Evolutionary conservation across 495 filamentous ascomycete species (phyloP).

Genomic region (Cryomyces antarcticus): DNA sequence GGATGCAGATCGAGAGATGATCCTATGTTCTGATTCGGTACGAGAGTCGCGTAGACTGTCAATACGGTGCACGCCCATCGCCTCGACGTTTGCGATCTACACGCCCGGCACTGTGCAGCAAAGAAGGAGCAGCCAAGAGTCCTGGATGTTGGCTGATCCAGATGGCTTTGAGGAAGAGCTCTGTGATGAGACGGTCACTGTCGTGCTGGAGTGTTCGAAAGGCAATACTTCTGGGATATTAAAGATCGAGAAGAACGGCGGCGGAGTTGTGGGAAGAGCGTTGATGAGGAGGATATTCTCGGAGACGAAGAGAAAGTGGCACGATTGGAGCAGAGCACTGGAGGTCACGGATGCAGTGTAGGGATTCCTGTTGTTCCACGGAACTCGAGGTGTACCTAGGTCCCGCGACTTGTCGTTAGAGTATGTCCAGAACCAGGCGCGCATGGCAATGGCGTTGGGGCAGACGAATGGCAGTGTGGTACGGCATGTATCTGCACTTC

Average conservation of each 20-base stretch:
- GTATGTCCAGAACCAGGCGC: not conserved
- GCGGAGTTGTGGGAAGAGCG: constrained; percentile 34
- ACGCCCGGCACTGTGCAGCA: constrained; percentile 24
- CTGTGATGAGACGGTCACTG: constrained; percentile 49
- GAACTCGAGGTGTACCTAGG: not conserved
- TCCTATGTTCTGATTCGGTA: constrained; percentile 47
- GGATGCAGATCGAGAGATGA: constrained; percentile 60
- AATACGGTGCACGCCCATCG: constrained; percentile 41
- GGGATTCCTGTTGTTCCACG: not conserved
- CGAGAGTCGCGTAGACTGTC: constrained; percentile 28
- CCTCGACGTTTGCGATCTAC: constrained; percentile 53
- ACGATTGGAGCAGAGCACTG: constrained; percentile 28
- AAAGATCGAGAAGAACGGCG: constrained; percentile 66
- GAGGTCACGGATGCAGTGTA: constrained; percentile 6
- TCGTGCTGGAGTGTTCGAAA: constrained; percentile 45
- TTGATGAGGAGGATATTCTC: constrained; percentile 33
- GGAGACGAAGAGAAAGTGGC: constrained; percentile 33
- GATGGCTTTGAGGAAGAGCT: constrained; percentile 77
- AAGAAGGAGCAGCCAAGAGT: constrained; percentile 21
- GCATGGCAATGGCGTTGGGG: constrained; percentile 22
- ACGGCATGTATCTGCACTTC: constrained; percentile 20
- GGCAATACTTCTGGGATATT: constrained; percentile 33
- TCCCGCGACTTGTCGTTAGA: not conserved
- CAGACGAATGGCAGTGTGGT: constrained; percentile 15
- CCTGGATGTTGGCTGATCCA: constrained; percentile 69